Evolutionary conservation across 2,329 filamentous ascomycete species (phyloP).

Genomic region (Elsinoe arachidis): DNA sequence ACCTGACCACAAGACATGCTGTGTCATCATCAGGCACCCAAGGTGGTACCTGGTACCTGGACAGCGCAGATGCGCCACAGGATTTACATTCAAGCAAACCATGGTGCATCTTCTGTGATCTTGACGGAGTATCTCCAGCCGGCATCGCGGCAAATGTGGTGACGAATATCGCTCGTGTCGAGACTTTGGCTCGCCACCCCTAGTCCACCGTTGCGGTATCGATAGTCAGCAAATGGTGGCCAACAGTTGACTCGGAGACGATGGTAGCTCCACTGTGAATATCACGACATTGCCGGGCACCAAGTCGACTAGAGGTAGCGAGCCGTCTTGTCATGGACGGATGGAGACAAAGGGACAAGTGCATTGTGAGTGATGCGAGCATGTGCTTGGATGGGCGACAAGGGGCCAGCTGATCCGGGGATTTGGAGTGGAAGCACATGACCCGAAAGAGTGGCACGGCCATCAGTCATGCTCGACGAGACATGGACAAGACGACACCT

Average conservation of each 20-base stretch:
- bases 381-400: not conserved
- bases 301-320: not conserved
- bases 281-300: not conserved
- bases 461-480: not conserved
- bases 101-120: too few species aligned
- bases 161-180: not conserved
- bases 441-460: not conserved
- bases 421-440: not conserved
- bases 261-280: not conserved
- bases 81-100: too few species aligned
- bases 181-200: not conserved
- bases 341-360: not conserved
- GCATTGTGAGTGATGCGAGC: not conserved
- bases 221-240: conserved; percentile 9
- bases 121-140: not conserved
- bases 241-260: conserved; percentile 10
- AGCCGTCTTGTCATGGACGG: conserved; percentile 3
- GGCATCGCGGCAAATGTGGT: not conserved
- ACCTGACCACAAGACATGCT: not conserved
- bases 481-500: not conserved
- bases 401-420: not conserved
- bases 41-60: not conserved
- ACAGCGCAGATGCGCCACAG: not conserved
- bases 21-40: not conserved
- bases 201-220: conserved; percentile 9